Base-by-base conservation (phyloP, 2,329 filamentous ascomycete genomes). In the Epichloe baconii region DNA sequence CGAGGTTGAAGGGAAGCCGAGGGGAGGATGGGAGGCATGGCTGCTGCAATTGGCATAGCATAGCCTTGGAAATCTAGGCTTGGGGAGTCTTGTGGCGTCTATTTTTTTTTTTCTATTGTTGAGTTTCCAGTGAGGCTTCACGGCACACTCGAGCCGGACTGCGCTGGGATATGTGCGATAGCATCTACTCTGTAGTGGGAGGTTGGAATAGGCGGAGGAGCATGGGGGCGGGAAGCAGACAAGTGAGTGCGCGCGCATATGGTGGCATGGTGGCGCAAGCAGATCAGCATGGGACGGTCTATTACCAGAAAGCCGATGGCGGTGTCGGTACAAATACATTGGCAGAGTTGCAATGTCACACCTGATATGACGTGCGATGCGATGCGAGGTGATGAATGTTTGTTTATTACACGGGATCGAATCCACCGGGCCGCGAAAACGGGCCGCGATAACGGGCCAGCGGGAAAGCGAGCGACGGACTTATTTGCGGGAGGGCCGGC, bases 401-500 rank as follows among this genome's bases (percentile, higher is more conserved):
- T 41, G 12, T 48, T 40, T 35, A 44, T 47, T 44, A 48, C 45
- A 47, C 45, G 21, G 8, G 8, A 34, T 11, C 23, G n/a, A 8
- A 34, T 26, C 37, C 10, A 17, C 23, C 12, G 2, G 23, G 23
- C 23, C 23, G 23, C 6, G 23, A 26, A 0, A 26, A 26, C 26
- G 46, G 46, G 48, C 36, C 51, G 38, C 34, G 14, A 44, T 5
- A 41, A 37, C 21, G 21, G 38, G 45, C 26, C 38, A 31, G 47
- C 48, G 52, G 49, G 41, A 41, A 50, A 46, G 35, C 10, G 34
- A 43, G 34, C 12, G 34, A 40, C 7, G 46, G 36, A 36, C 19
- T 42, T 6, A 23, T 42, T 19, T 42, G 40, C 50, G 50, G 40
- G 41, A 52, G 48, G 50, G 50, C 45, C 50, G 50, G 50, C 41